phyloP scores from a whole-genome alignment of 352 stramenopile species.

The Globisporangium takayamanum region DNA sequence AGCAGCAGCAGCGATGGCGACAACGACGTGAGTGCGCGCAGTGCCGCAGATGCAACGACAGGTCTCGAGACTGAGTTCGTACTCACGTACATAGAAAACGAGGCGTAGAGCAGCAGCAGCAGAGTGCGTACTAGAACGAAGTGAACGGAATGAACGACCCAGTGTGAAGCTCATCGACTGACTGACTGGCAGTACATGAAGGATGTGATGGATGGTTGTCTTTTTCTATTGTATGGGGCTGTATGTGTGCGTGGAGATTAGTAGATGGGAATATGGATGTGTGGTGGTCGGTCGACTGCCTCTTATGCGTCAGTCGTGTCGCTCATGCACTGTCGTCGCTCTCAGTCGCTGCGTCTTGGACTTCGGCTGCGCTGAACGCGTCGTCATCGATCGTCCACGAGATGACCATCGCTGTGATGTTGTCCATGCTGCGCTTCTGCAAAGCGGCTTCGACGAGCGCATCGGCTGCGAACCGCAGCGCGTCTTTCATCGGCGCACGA shows the following conservation, averaged over 20 bases:
- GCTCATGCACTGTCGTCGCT: neutral
- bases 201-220: neutral
- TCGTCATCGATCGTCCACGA: constrained; percentile 30
- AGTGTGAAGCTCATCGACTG: no score
- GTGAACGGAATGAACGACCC: neutral
- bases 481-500: constrained; percentile 32
- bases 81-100: constrained; percentile 19
- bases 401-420: constrained; percentile 78
- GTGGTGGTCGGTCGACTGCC: neutral
- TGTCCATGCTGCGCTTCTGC: constrained; percentile 70
- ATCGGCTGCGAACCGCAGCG: constrained; percentile 48
- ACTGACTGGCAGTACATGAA: neutral
- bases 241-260: neutral
- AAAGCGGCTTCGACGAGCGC: constrained; percentile 65
- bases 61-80: constrained; percentile 11
- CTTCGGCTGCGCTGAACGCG: constrained; percentile 13
- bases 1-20: constrained; percentile 11
- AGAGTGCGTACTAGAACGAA: neutral
- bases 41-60: constrained; percentile 7
- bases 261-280: neutral
- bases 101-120: constrained; percentile 5
- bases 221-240: constrained; percentile 5
- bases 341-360: constrained; percentile 13
- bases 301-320: constrained; percentile 2
- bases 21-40: constrained; percentile 3